phyloP scores from a whole-genome alignment of 495 filamentous ascomycete species.

The Neurospora sp. region DNA sequence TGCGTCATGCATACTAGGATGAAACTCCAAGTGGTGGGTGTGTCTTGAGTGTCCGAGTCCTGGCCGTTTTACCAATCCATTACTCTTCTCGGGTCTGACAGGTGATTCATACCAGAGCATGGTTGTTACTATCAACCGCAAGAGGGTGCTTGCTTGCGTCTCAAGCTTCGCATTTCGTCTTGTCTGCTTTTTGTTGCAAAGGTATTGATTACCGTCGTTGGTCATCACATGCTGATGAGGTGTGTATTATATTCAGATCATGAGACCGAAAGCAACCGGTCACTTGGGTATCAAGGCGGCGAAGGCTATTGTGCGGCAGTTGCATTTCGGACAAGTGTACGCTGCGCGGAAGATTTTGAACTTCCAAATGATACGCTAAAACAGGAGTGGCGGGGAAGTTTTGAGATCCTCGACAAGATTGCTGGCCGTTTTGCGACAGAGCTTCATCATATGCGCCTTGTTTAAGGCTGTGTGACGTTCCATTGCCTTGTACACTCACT shows the following conservation, averaged over 20 bases:
- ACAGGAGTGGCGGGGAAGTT: not conserved
- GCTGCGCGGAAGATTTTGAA: not conserved
- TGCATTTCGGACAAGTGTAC: not conserved
- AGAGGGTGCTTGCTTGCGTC: not conserved
- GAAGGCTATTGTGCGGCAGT: not conserved
- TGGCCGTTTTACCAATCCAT: not conserved
- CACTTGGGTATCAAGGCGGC: not conserved
- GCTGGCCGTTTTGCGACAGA: not conserved
- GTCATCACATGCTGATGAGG: not conserved
- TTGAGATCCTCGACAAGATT: not conserved
- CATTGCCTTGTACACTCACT: not conserved
- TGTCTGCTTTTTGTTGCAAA: not conserved
- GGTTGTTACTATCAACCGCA: not conserved
- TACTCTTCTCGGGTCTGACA: not conserved
- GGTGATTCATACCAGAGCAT: not conserved
- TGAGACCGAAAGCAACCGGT: not conserved
- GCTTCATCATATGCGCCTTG: not conserved
- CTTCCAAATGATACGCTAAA: not conserved
- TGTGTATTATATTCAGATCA: not conserved
- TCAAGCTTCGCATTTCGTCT: not conserved
- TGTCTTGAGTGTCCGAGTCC: not conserved
- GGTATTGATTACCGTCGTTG: not conserved
- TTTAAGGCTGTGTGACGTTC: not conserved
- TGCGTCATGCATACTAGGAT: not conserved
- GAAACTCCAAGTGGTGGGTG: not conserved